A percentile compares a stretch with the other conserved stretches of the same genome.
phyloP scores from a whole-genome alignment of 2,329 filamentous ascomycete genomes.

The Penicillium sp. region DNA sequence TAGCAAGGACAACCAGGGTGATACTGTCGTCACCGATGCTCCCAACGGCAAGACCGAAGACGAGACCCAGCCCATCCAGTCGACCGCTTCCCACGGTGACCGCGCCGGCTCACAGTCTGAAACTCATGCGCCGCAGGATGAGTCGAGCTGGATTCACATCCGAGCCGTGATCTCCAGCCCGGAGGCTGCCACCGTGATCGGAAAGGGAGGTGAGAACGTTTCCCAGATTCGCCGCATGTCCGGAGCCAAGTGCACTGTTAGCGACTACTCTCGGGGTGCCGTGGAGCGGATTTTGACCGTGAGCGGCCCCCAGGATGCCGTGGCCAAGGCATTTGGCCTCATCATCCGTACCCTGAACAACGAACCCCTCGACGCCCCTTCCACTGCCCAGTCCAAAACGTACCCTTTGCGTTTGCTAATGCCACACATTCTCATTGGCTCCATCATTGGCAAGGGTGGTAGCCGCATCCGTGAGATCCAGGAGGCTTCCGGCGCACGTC shows the following conservation, averaged over 20 bases:
- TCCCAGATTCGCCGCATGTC: constrained; percentile 93
- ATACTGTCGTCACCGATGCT: constrained; percentile 64
- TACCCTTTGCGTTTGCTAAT: constrained; percentile 94
- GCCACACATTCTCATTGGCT: constrained; percentile 94
- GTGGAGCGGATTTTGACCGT: constrained; percentile 97
- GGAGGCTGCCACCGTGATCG: constrained; percentile 95
- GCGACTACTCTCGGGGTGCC: constrained; percentile 93
- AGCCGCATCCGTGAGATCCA: constrained; percentile 97
- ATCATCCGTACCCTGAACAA: constrained; percentile 99
- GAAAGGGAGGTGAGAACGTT: constrained; percentile 97
- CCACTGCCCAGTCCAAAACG: constrained; percentile 90
- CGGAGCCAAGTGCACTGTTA: constrained; percentile 96
- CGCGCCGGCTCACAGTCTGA: constrained; percentile 42
- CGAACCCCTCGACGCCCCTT: constrained; percentile 80
- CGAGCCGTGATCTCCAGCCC: constrained; percentile 95
- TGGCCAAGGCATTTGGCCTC: constrained; percentile 95
- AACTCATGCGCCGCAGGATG: constrained; percentile 62
- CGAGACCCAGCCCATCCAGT: constrained; percentile 57
- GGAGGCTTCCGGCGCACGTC: constrained; percentile 88
- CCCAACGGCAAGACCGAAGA: constrained; percentile 51
- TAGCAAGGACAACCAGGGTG: constrained; percentile 49
- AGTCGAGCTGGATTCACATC: constrained; percentile 94
- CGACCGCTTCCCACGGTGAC: constrained; percentile 52
- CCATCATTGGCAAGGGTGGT: constrained; percentile 96
- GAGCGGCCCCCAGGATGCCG: constrained; percentile 91